Percentiles rank a stretch among this genome's conserved stretches.
phyloP scores from a whole-genome alignment of 1,284 basidiomycete genomes.

The Pseudozyma sp. region DNA sequence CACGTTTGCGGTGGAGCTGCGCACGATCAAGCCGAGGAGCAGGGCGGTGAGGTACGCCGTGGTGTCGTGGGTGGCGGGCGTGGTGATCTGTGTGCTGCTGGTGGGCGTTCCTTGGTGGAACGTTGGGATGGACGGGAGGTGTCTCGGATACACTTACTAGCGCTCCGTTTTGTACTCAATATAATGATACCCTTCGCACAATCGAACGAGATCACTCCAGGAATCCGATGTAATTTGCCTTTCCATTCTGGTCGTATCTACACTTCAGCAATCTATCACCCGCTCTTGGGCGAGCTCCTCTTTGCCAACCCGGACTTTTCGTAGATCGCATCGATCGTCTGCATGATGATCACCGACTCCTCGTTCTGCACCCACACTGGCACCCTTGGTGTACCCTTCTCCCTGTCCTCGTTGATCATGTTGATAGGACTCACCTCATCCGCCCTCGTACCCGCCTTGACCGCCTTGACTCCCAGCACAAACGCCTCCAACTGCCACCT shows the following conservation, averaged over 20 bases:
- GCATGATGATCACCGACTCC: conserved; percentile 56
- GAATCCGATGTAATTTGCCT: neutral
- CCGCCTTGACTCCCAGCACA: conserved; percentile 34
- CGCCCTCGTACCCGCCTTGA: conserved; percentile 15
- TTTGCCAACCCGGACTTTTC: conserved; percentile 47
- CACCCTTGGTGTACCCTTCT: conserved; percentile 19
- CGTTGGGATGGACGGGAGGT: conserved; percentile 56
- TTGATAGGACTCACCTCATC: conserved; percentile 32
- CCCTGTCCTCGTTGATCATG: conserved; percentile 40
- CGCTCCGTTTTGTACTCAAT: neutral
- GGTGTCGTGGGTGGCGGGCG: conserved; percentile 49
- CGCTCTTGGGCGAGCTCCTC: conserved; percentile 4
- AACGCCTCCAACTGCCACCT: conserved; percentile 57
- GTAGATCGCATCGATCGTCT: conserved; percentile 55
- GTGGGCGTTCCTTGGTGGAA: conserved; percentile 64
- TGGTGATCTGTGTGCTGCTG: conserved; percentile 58
- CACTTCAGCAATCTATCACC: no score
- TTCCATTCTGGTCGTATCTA: no score
- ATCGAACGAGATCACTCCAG: no score
- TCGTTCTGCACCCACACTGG: conserved; percentile 56
- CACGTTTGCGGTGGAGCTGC: conserved; percentile 87
- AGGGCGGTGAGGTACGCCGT: conserved; percentile 57
- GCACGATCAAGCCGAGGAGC: conserved; percentile 71
- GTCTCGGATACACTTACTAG: conserved; percentile 32
- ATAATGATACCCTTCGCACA: neutral